Base-by-base conservation (phyloP, 179 eudicot species). In the Sideroxylon spinosum region DNA sequence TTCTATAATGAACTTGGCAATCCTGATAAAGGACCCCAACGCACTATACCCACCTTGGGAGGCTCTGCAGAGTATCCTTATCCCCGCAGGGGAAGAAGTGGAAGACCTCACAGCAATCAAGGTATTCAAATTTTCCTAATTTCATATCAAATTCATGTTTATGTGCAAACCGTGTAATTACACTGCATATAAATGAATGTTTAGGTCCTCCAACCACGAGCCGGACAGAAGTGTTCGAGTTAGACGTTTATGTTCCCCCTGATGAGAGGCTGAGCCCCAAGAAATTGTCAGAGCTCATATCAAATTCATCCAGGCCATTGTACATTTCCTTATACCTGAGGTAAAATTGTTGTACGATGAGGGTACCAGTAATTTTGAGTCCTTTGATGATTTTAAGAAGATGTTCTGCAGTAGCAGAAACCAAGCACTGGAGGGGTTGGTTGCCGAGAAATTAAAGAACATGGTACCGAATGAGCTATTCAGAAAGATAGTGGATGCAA, bases 251-350 rank as follows among this genome's bases (percentile, higher is more conserved):
- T 19, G 89, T 90, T 44, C 94, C 94, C 75, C 82, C 86, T 79
- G 94, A 90, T 63, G 94, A 90, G 77, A 83, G 87, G 57, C 84
- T 90, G 82, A 87, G 88, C 71, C 89, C 86, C 37, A 1, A 82
- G 49, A 89, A 89, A 67, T 57, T 90, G 17, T 87, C 92, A n/a
- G 92, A 89, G 74, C 81, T 90, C 71, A 76, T 85, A 66, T 85
- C 87, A 1, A 87, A 87, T 73, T 84, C 87, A 26, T 88, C 10
- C 83, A 86, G 72, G 86, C 93, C 22, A n/a, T 79, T 49, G 67
- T 73, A 20, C 91, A 85, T 52, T 78, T 88, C 72, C 9, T 90
- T 68, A 19, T 82, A 32, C 93, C 91, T 0, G 86, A 90, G 72
- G 85, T 81, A 23, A 82, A 81, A 76, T 70, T 82, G 25, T 37